phyloP scores from a whole-genome alignment of 306 rosid genomes.

The Prinsepia uniflora region DNA sequence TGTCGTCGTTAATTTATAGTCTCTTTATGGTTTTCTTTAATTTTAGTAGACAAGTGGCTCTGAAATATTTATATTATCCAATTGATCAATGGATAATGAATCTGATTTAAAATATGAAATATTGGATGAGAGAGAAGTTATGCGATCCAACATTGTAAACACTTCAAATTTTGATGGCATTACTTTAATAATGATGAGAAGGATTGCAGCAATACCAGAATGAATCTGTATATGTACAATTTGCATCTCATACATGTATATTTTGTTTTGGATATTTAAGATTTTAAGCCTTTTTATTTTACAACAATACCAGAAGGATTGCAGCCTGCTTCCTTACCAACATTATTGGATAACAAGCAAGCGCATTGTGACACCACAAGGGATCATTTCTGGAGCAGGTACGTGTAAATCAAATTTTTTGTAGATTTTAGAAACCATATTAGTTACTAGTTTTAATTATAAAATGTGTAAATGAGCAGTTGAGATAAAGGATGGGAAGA shows the following conservation, averaged over 20 bases:
- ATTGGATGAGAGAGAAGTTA: background rate
- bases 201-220: too few species aligned
- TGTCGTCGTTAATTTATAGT: background rate
- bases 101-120: background rate
- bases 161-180: background rate
- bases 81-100: background rate
- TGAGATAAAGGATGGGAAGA: conserved; percentile 75
- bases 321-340: conserved; percentile 64
- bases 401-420: conserved; percentile 6
- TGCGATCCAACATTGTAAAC: background rate
- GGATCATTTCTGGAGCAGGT: conserved; percentile 85
- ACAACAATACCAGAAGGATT: conserved; percentile 35
- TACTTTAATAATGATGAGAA: background rate
- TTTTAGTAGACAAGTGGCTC: background rate
- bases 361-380: conserved; percentile 79
- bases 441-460: background rate
- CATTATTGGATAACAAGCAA: conserved; percentile 83
- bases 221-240: too few species aligned
- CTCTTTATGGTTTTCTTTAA: background rate
- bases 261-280: too few species aligned
- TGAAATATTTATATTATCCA: background rate
- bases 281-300: background rate
- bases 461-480: conserved; percentile 45
- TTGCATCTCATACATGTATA: too few species aligned
- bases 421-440: background rate